Percentiles rank a stretch among this genome's conserved stretches.
Conservation (phyloP, 441 rosid species). For the Euphorbia corollata region DNA sequence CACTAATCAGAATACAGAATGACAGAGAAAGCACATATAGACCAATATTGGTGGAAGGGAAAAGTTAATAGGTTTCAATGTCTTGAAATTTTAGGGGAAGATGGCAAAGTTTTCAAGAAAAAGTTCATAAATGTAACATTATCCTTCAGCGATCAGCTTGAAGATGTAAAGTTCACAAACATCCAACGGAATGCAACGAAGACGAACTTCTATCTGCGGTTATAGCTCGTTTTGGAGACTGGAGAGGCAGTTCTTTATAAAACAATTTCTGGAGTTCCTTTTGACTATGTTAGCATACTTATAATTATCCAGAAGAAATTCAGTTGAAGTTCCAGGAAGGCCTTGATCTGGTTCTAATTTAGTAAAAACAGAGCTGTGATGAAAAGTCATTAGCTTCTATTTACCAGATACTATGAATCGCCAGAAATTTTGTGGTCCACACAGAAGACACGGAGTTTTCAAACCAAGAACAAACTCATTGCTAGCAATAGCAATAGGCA, state of each 20-base stretch:
- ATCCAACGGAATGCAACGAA: not conserved
- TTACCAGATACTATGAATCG: not conserved
- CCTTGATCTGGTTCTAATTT: not conserved
- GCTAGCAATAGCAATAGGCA: not conserved
- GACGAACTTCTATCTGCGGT: not conserved
- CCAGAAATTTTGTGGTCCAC: not conserved
- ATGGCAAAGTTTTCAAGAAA: not conserved
- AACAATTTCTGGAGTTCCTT: not conserved
- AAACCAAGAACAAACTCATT: conserved; percentile 5
- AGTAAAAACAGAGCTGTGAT: not conserved
- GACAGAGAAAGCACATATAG: conserved; percentile 4
- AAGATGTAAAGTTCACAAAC: not conserved
- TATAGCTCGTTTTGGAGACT: not conserved
- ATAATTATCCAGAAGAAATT: not conserved
- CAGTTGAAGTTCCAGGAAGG: not conserved
- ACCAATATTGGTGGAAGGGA: not conserved
- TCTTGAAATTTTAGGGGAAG: not conserved
- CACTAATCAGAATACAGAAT: conserved; percentile 5
- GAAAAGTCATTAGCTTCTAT: conserved; percentile 4
- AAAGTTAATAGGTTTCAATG: not conserved
- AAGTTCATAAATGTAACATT: not conserved
- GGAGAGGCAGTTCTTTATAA: not conserved
- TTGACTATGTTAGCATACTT: not conserved
- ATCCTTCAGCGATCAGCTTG: conserved; percentile 4
- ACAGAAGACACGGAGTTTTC: not conserved